phyloP scores from a whole-genome alignment of 2,329 filamentous ascomycete genomes.

The Pyrenochaeta sp. region DNA sequence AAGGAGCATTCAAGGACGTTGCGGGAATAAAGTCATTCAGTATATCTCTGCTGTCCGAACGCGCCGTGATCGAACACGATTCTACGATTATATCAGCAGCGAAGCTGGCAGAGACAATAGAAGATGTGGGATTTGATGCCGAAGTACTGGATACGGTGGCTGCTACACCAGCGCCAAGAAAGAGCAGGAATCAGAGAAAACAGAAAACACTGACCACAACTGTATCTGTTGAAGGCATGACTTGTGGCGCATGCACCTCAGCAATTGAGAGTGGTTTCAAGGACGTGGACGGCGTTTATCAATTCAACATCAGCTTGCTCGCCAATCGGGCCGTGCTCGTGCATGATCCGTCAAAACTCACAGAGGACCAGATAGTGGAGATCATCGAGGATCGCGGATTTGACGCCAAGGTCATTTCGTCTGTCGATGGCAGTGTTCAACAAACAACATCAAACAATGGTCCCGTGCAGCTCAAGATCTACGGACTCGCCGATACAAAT shows the following conservation, averaged over 20 bases:
- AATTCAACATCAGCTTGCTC: conserved; percentile 93
- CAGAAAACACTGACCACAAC: conserved; percentile 73
- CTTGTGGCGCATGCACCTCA: conserved; percentile 93
- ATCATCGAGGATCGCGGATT: conserved; percentile 92
- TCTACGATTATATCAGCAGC: conserved; percentile 60
- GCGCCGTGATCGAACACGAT: conserved; percentile 86
- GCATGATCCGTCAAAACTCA: conserved; percentile 76
- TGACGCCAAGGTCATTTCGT: conserved; percentile 82
- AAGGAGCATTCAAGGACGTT: conserved; percentile 79
- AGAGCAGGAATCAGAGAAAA: conserved; percentile 50
- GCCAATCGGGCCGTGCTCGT: conserved; percentile 90
- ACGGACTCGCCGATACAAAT: conserved; percentile 75
- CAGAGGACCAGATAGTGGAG: conserved; percentile 76
- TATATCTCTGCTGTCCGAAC: conserved; percentile 83
- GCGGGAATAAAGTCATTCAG: conserved; percentile 77
- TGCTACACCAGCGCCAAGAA: conserved; percentile 41
- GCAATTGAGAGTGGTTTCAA: conserved; percentile 86
- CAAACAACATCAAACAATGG: conserved; percentile 64
- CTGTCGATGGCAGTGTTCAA: conserved; percentile 64
- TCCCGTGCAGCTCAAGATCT: conserved; percentile 81
- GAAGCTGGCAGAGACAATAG: conserved; percentile 65
- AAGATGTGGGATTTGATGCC: conserved; percentile 80
- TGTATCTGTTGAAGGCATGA: conserved; percentile 94
- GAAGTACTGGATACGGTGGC: conserved; percentile 75
- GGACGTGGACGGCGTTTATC: conserved; percentile 76